Base-by-base conservation (phyloP, 352 stramenopile genomes). In the Globisporangium echinulatum region DNA sequence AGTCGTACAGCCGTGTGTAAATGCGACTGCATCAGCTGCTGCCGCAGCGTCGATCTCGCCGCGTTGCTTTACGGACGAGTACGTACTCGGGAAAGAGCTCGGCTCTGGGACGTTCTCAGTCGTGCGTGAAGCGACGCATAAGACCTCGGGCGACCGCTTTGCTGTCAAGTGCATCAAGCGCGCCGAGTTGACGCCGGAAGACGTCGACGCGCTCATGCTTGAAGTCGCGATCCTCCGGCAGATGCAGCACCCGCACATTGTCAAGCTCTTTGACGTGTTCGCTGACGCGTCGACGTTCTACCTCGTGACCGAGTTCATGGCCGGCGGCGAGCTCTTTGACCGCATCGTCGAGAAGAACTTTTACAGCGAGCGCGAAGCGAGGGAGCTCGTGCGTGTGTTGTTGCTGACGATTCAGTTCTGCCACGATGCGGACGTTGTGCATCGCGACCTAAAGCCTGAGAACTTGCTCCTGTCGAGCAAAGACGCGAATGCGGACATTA, bases 251-350 rank as follows among this genome's bases (percentile, higher is more conserved):
- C 70, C 81, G 44, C 79, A 96, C 67, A 96, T 97, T 59, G 83
- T 97, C 63, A 80, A 88, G 51, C 70, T 97, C 7, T 89, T 92
- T 49, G 93, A 92, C 49, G 94, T 97, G 10, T 97, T 92, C 71
- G 72, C 96, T 48, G 90, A 97, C 42, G 74, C 87, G 14, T 77
- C 90, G 36, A 83, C 97, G 63, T 99, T 96, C 74, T 99, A 99
- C 69, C 80, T 99, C 49, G 95, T 99, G 10, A 98, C 97, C 55
- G 96, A 99, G 72, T 88, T 97, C 46, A 96, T 98, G 71, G 82
- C 80, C 7, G 85, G 85, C 13, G 82, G 83, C 3, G 85, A 95
- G 62, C 74, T 95, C 25, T 95, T 95, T 63, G 85, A 95, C 40
- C 75, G 85, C 15, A 95, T 95, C 61, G 82, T 93, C 43, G 80